phyloP scores from a whole-genome alignment of 108 stramenopile genomes.

The Licmophora abbreviata region DNA sequence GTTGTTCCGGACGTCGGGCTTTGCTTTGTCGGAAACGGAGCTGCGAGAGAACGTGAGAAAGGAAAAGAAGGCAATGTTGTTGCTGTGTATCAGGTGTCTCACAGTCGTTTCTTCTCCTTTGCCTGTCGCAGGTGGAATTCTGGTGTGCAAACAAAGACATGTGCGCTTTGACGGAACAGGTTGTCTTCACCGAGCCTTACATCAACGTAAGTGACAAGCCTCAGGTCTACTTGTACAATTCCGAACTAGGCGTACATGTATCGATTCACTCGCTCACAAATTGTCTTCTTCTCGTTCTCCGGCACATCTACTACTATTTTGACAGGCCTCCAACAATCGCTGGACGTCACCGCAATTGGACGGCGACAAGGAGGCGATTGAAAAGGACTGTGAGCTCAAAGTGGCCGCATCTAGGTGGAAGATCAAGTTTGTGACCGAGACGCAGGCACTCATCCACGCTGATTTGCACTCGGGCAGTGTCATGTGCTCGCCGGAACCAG shows the following conservation, averaged over 20 bases:
- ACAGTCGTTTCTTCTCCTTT: too few species aligned
- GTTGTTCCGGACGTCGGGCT: conserved; percentile 30
- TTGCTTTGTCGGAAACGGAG: conserved; percentile 17
- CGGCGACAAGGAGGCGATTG: conserved; percentile 17
- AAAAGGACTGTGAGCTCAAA: conserved; percentile 19
- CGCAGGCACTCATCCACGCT: conserved; percentile 35
- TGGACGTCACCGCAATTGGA: conserved; percentile 45
- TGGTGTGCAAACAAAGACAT: conserved; percentile 34
- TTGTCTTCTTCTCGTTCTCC: too few species aligned
- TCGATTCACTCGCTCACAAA: too few species aligned
- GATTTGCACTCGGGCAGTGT: conserved; percentile 48
- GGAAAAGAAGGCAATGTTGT: too few species aligned
- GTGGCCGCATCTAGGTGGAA: conserved; percentile 25
- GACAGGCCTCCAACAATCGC: too few species aligned
- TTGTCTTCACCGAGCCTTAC: conserved; percentile 27
- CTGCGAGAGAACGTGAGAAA: too few species aligned
- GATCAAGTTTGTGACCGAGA: conserved; percentile 25
- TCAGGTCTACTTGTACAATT: too few species aligned
- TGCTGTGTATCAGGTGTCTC: too few species aligned
- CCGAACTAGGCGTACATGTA: too few species aligned
- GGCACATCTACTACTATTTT: too few species aligned
- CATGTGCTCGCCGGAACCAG: conserved; percentile 29
- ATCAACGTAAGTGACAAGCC: conserved; percentile 10
- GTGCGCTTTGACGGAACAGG: conserved; percentile 44
- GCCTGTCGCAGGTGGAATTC: conserved; percentile 12